Conservation (phyloP, 2,329 filamentous ascomycete species). For the Monilinia fructigena region DNA sequence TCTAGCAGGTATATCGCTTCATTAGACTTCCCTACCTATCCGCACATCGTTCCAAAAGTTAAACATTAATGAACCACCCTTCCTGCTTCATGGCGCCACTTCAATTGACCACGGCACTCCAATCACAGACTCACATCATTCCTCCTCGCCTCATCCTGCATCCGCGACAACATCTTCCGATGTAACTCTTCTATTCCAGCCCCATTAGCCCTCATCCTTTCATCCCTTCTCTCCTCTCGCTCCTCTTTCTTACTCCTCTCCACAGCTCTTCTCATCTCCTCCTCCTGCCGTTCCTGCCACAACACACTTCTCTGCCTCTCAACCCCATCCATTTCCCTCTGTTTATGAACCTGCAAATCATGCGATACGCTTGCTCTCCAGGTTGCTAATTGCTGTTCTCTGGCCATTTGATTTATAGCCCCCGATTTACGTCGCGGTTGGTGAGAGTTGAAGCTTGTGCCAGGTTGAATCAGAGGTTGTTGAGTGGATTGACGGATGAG, state of each 20-base stretch:
- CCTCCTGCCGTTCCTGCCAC: slow-evolving; percentile 54
- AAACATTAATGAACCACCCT: slow-evolving; percentile 1
- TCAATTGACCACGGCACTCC: not conserved
- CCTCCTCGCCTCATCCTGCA: slow-evolving; percentile 20
- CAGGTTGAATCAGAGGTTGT: slow-evolving; percentile 31
- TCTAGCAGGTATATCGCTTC: too few relatives aligned
- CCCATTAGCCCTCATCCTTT: slow-evolving; percentile 71
- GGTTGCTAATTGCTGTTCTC: slow-evolving; percentile 60
- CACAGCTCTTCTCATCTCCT: slow-evolving; percentile 57
- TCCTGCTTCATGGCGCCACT: not conserved
- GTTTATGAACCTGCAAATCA: slow-evolving; percentile 51
- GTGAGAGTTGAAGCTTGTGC: slow-evolving; percentile 50
- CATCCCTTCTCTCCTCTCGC: slow-evolving; percentile 64
- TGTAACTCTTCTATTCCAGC: slow-evolving; percentile 75
- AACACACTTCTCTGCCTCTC: slow-evolving; percentile 56
- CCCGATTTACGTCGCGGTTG: slow-evolving; percentile 52
- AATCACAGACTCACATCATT: not conserved
- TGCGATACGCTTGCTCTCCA: slow-evolving; percentile 66
- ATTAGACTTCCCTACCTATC: not conserved
- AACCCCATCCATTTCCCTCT: slow-evolving; percentile 42
- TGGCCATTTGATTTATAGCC: slow-evolving; percentile 45
- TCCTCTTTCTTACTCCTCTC: slow-evolving; percentile 57
- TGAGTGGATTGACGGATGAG: slow-evolving; percentile 50
- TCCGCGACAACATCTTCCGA: slow-evolving; percentile 63
- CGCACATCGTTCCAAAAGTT: not conserved